Evolutionary conservation across 2,329 filamentous ascomycete genomes (phyloP).

Genomic region (Aspergillus ruber): DNA sequence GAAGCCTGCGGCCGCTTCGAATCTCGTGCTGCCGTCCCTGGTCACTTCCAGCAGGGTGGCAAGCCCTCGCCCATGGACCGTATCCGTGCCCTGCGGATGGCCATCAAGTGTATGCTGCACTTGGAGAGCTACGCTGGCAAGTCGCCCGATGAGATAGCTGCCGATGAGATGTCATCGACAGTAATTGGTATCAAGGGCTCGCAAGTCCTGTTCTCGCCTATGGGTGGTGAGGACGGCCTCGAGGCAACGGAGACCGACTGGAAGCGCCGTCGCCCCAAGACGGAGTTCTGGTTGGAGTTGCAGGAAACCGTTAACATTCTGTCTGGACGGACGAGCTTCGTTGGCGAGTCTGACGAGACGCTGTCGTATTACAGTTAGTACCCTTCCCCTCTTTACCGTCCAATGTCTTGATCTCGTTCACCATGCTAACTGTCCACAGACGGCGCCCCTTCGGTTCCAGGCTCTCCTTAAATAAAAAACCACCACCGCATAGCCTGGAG

Average conservation of each 20-base stretch:
- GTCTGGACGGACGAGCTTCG: slow-evolving; percentile 57
- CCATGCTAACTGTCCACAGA: not conserved
- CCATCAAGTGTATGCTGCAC: slow-evolving; percentile 90
- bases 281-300: slow-evolving; percentile 77
- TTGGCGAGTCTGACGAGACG: slow-evolving; percentile 13
- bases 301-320: slow-evolving; percentile 79
- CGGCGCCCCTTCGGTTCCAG: not conserved
- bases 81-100: slow-evolving; percentile 81
- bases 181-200: slow-evolving; percentile 93
- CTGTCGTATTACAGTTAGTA: slow-evolving; percentile 24
- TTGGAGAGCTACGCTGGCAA: slow-evolving; percentile 70
- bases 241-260: slow-evolving; percentile 88
- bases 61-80: slow-evolving; percentile 94
- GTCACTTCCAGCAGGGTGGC: slow-evolving; percentile 90
- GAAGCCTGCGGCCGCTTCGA: slow-evolving; percentile 91
- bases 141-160: slow-evolving; percentile 60
- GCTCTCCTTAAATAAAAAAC: not conserved
- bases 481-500: not conserved
- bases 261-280: slow-evolving; percentile 76
- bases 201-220: slow-evolving; percentile 76
- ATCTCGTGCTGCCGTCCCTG: slow-evolving; percentile 81
- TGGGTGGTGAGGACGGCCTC: slow-evolving; percentile 57
- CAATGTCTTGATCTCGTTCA: not conserved
- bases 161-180: slow-evolving; percentile 64
- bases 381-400: too few species aligned